Percentiles rank a stretch among this genome's conserved stretches.
phyloP scores from a whole-genome alignment of 805 yeast genomes.

The Jamesozyma jinghongensis region DNA sequence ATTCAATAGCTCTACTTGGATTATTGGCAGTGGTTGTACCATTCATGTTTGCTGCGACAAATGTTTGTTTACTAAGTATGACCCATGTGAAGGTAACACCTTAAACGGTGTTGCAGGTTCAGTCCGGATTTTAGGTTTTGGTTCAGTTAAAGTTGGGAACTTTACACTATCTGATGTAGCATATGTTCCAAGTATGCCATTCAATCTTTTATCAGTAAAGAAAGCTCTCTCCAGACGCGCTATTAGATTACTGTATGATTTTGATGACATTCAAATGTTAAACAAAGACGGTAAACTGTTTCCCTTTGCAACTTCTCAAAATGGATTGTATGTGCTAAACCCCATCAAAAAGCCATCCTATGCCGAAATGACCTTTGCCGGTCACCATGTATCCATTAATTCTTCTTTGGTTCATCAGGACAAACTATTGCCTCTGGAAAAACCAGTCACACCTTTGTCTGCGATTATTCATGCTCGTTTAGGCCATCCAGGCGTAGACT shows the following conservation, averaged over 20 bases:
- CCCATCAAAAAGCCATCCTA: not conserved
- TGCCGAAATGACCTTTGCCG: not conserved
- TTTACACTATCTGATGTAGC: constrained; percentile 2
- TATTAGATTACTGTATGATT: not conserved
- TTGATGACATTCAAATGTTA: not conserved
- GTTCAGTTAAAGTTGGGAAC: constrained; percentile 1
- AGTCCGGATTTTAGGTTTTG: constrained; percentile 3
- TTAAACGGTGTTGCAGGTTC: constrained; percentile 5
- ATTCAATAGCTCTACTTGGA: not conserved
- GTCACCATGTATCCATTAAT: not conserved
- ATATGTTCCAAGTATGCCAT: constrained; percentile 3
- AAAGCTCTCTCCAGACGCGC: not conserved
- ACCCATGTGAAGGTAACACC: not conserved
- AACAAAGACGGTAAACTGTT: not conserved
- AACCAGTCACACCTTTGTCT: not conserved
- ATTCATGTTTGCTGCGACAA: constrained; percentile 3
- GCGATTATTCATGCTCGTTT: constrained; percentile 1
- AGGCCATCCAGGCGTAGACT: not conserved
- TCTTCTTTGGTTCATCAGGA: not conserved
- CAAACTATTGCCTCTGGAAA: not conserved
- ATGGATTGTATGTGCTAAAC: not conserved
- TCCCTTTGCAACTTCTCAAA: constrained; percentile 28
- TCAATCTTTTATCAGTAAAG: constrained; percentile 3
- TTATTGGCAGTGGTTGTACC: constrained; percentile 7
- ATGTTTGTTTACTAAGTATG: not conserved